Evolutionary conservation across 2,329 filamentous ascomycete genomes (phyloP).

Genomic region (Thielaviopsis punctulata): DNA sequence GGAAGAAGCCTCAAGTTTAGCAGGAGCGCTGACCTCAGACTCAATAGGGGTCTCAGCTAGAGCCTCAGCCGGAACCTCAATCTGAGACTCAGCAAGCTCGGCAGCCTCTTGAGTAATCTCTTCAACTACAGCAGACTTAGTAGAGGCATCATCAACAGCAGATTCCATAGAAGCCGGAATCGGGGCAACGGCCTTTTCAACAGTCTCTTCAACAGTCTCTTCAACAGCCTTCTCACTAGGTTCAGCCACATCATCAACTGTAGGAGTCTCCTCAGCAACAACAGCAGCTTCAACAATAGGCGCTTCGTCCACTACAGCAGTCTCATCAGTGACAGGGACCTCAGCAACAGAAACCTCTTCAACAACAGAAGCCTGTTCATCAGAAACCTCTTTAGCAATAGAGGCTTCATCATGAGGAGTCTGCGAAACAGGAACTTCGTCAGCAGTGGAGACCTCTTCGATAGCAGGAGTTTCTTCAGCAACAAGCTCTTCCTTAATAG

Average conservation of each 20-base stretch:
- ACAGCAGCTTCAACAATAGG: too few relatives aligned
- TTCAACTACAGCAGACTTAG: background rate
- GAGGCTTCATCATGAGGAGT: background rate
- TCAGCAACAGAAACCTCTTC: background rate
- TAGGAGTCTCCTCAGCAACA: too few relatives aligned
- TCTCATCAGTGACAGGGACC: too few relatives aligned
- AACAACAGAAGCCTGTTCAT: background rate
- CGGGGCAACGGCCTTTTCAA: too few relatives aligned
- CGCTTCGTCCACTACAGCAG: too few relatives aligned
- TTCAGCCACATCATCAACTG: background rate
- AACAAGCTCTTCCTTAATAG: too few relatives aligned
- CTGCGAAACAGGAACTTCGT: background rate
- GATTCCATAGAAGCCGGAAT: background rate
- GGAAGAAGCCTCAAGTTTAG: background rate
- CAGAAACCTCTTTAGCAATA: background rate
- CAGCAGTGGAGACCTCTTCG: background rate
- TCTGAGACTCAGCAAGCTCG: background rate
- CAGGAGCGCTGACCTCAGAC: background rate
- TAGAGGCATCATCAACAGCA: background rate
- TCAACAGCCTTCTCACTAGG: background rate
- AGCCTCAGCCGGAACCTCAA: background rate
- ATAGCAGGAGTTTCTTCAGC: background rate
- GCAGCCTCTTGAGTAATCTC: background rate
- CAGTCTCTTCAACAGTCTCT: too few relatives aligned
- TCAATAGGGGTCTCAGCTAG: background rate